Evolutionary conservation across 805 yeast species (phyloP), one percentile per base, ranked within the genome.

Genomic region (Barnettozyma botsteinii): DNA sequence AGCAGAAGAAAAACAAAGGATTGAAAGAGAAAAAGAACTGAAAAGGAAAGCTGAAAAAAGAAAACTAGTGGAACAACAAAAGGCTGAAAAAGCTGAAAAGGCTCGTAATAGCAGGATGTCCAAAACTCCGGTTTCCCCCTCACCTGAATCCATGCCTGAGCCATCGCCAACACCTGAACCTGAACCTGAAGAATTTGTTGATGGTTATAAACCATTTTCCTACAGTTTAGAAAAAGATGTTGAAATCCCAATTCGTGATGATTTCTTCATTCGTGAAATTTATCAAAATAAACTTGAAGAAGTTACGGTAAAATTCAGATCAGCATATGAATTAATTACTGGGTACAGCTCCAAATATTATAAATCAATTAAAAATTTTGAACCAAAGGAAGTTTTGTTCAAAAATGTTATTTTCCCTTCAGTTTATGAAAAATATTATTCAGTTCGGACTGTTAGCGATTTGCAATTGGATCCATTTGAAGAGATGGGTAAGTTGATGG

Each of bases 381-480:
- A 55, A 23, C 47, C 52, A 15, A 50, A 44, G 31, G 43, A 50
- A 1, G 52, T 54, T n/a, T 53, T 46, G 26, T 51, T 65, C 19
- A 37, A 50, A 4, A 50, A 64, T 12, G 53, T 59, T 6, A 60
- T 61, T 22, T 69, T 54, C 51, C 77, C 79, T 1, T 61, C 65
- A 31, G 72, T 75, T 45, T 57, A 56, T 24, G 85, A 79, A 49
- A 62, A 64, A 30, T 79, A 72, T 45, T 45, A 67, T 8, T 57
- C 79, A 27, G 71, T 72, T 4, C 58, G 62, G 13, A 75, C 81
- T 13, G 10, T 33, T 6, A 75, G 73, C 44, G 69, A 70, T 44
- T 75, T 75, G 39, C 79, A 73, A 43, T 65, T 77, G 30, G 79
- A 80, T 51, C 85, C 88, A 5, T 62, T 79, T 33, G 72, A 66